Evolutionary conservation across 768 basidiomycete species (phyloP), one percentile per base, ranked within the genome.

Genomic region (Gloeophyllum trabeum): DNA sequence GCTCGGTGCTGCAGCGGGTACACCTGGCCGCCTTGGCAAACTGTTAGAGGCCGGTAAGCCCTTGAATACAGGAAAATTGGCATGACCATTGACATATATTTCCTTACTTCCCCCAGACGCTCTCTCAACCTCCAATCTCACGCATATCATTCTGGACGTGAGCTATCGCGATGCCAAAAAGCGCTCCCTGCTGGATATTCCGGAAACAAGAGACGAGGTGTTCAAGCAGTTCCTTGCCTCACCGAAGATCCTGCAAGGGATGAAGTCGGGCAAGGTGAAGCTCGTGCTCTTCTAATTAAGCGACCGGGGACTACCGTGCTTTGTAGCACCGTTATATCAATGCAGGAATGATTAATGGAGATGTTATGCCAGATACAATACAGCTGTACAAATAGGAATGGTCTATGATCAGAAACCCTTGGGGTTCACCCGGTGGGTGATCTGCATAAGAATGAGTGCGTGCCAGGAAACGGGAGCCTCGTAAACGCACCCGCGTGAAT

Each of bases 21-120:
- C 94, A 2, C 93, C 94, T 20, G 84, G 85, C 22, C 73, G 94
- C 52, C 65, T 98, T 32, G 90, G 88, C 42, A 94, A 94, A 59
- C 64, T 99, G 38, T 66, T 87, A 25, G 79, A 82, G 45, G 75
- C 77, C 47, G 79, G 81, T 79, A 49, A 57, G 70, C 48, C 10
- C 20, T 20, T 40, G 24, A 28, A 26, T 20, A 21, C 6, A 16
- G 28, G 10, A 30, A 30, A 16, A 7, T 7, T 16, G 16, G 28
- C 10, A 30, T 7, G 28, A 30, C 7, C 7, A 21, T 19, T 34
- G 41, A 41, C 47, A 40, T 5, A 32, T 12, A 46, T 48, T 52
- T 38, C 48, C 49, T 22, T 53, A n/a, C n/a, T n/a, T n/a, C n/a
- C n/a, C n/a, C n/a, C n/a, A 89, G 90, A 85, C 51, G 76, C 82